Evolutionary conservation across 176 grass and related monocot genomes (phyloP).

Genomic region (Eleusine coracana): DNA sequence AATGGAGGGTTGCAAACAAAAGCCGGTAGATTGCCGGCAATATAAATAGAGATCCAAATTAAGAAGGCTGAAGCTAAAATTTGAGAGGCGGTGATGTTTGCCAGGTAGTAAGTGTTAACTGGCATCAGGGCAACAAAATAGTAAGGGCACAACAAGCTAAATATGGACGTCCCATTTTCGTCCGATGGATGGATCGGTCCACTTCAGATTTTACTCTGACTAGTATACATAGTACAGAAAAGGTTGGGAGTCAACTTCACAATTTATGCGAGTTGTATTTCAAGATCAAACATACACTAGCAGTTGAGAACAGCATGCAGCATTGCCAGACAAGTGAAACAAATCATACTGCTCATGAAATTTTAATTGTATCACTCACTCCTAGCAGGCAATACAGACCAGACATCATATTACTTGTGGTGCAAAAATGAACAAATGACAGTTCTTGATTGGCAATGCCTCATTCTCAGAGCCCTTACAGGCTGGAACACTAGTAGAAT

Average conservation of each 20-base stretch:
- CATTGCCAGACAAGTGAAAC: not conserved
- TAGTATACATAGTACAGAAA: too few species aligned
- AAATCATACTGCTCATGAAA: too few species aligned
- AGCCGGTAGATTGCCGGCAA: not conserved
- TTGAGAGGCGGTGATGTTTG: not conserved
- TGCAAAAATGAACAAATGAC: not conserved
- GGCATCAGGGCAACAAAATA: not conserved
- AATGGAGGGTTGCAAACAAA: slow-evolving; percentile 32
- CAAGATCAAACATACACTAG: not conserved
- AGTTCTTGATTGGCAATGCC: not conserved
- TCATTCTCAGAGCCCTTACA: not conserved
- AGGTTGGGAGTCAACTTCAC: not conserved
- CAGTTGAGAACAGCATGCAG: not conserved
- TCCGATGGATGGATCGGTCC: too few species aligned
- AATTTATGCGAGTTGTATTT: not conserved
- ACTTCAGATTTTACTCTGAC: too few species aligned
- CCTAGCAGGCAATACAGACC: not conserved
- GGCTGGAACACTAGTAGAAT: not conserved
- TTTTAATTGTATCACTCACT: too few species aligned
- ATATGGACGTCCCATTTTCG: not conserved
- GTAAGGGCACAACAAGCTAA: not conserved
- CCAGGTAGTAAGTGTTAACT: not conserved
- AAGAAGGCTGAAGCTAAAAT: slow-evolving; percentile 28
- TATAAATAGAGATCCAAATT: not conserved
- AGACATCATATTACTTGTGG: not conserved